phyloP scores from a whole-genome alignment of 2,329 filamentous ascomycete species.

The Ophiostoma triangulosporum region DNA sequence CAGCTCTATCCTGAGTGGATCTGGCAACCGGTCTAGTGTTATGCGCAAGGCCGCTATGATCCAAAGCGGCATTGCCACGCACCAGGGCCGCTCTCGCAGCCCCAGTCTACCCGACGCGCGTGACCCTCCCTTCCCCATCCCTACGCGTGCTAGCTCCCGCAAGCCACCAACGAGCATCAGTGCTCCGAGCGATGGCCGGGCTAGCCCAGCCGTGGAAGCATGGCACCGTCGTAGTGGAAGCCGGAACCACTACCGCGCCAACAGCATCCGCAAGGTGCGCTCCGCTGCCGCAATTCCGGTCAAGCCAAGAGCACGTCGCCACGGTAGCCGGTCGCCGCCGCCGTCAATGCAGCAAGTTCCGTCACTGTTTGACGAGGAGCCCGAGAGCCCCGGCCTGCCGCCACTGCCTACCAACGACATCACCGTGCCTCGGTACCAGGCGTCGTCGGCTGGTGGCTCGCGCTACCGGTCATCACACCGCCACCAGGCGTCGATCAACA shows the following conservation, averaged over 20 bases:
- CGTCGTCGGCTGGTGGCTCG: slow-evolving; percentile 20
- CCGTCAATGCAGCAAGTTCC: slow-evolving; percentile 36
- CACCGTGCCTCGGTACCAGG: slow-evolving; percentile 37
- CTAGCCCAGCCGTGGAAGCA: slow-evolving; percentile 48
- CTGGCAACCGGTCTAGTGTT: slow-evolving; percentile 36
- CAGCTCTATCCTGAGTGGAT: slow-evolving; percentile 22
- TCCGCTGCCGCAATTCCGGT: slow-evolving; percentile 64
- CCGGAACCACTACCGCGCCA: slow-evolving; percentile 37
- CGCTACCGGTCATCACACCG: slow-evolving; percentile 31
- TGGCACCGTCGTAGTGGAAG: slow-evolving; percentile 39
- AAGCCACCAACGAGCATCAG: slow-evolving; percentile 54
- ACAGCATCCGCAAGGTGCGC: slow-evolving; percentile 67
- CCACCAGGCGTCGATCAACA: slow-evolving; percentile 48
- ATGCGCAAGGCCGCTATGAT: slow-evolving; percentile 73
- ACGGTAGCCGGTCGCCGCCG: slow-evolving; percentile 46
- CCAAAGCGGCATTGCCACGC: slow-evolving; percentile 60
- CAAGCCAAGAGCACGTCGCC: slow-evolving; percentile 27
- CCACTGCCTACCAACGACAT: slow-evolving; percentile 63
- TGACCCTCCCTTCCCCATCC: slow-evolving; percentile 82
- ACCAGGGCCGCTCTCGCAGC: slow-evolving; percentile 49
- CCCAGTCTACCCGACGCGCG: slow-evolving; percentile 47
- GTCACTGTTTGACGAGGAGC: slow-evolving; percentile 40
- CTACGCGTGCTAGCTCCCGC: slow-evolving; percentile 74
- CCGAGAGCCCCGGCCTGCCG: slow-evolving; percentile 58
- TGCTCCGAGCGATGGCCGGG: slow-evolving; percentile 54